Evolutionary conservation across 2,329 filamentous ascomycete genomes (phyloP), one percentile per base, ranked within the genome.

Genomic region (Graphium sp.): DNA sequence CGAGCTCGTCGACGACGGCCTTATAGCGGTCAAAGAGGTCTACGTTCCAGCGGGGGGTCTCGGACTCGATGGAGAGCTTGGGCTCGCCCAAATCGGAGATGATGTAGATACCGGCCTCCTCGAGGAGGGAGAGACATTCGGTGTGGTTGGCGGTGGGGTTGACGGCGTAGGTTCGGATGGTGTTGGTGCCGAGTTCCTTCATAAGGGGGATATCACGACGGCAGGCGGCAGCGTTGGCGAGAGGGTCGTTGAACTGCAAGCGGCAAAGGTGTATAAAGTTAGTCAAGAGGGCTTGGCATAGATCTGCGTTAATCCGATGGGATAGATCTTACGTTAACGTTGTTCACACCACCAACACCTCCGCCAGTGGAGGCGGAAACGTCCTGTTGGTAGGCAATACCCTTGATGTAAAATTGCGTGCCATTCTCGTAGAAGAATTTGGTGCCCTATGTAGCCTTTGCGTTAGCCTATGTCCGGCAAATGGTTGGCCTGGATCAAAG

Each of bases 371-470:
- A 65, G 29, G 66, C 59, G 38, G 60, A 61, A 38, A 62, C 62
- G 43, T 87, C 80, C 59, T 85, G 73, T 62, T 98, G 89, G 60
- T 98, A 98, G 40, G 89, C 89, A 42, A 98, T 65, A 58, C 89
- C 89, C 54, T 78, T 82, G 53, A 95, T 82, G 64, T 74, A 91
- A 57, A 67, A 67, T 44, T 67, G 60, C 12, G 62, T 66, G 37
- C 62, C 62, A 43, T 75, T 79, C 53, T 80, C 66, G 62, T 79
- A 85, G 66, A 91, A 94, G 66, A 94, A 87, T 56, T 89, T 85
- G 48, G 69, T 69, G 41, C 81, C 75, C 68, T 76, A 45, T n/a
- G n/a, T n/a, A n/a, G n/a, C n/a, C n/a, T n/a, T n/a, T n/a, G n/a
- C n/a, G n/a, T n/a, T n/a, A n/a, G n/a, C n/a, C n/a, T n/a, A n/a